phyloP scores from a whole-genome alignment of 331 rosid genomes.

The Quercus lobata region DNA sequence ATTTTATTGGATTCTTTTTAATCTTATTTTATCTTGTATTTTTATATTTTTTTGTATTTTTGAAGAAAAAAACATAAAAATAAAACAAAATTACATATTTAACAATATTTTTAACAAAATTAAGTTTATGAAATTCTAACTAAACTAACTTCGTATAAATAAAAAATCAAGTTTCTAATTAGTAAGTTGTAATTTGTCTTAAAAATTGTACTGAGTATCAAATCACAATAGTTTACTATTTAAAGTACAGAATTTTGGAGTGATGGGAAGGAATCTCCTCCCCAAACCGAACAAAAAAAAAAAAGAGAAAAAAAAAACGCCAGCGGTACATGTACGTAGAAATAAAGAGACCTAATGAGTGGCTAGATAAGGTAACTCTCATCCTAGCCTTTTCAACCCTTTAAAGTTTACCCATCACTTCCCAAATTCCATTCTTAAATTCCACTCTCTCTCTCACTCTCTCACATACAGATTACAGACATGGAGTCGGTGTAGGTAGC shows the following conservation, averaged over 20 bases:
- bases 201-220: too few relatives aligned
- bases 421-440: background rate
- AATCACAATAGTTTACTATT: too few relatives aligned
- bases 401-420: background rate
- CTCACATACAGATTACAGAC: background rate
- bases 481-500: too few relatives aligned
- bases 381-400: background rate
- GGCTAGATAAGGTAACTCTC: background rate
- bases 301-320: accelerated
- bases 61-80: accelerated
- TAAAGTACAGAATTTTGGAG: too few relatives aligned
- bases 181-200: accelerated
- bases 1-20: accelerated
- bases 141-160: accelerated
- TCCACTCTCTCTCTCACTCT: background rate
- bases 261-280: too few relatives aligned
- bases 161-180: accelerated
- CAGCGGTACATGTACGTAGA: background rate
- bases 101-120: accelerated
- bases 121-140: accelerated
- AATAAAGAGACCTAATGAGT: background rate
- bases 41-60: too few relatives aligned
- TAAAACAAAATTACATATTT: accelerated
- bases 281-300: background rate
- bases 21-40: too few relatives aligned